These are phyloP conservation scores for Fusarium staphyleae DNA, from an alignment of 2,329 filamentous ascomycete genomes.

Conservation along the genomic window DNA sequence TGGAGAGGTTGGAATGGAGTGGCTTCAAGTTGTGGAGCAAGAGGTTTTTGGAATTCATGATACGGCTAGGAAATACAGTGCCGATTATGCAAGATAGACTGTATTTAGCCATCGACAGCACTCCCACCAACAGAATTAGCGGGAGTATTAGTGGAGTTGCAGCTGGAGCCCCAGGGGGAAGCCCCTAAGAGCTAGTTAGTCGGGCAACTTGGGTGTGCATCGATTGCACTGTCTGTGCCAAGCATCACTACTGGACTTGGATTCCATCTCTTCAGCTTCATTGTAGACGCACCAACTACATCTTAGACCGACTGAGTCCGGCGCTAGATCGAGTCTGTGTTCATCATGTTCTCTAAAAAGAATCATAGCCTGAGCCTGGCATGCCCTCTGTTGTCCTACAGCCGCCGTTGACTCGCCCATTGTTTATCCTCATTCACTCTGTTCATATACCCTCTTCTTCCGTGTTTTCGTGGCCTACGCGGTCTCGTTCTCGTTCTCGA, in stretches of 20 bases:
- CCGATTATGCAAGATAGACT: fast-evolving
- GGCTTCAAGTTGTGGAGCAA: constrained; percentile 2
- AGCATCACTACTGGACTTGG: not conserved
- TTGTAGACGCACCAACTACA: not conserved
- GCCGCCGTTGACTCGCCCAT: not conserved
- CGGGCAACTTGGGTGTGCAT: not conserved
- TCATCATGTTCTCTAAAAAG: constrained; percentile 2
- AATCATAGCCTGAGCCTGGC: constrained; percentile 7
- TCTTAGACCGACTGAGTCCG: not conserved
- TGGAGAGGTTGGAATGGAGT: constrained; percentile 26
- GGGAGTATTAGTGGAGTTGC: no score
- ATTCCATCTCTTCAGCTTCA: not conserved
- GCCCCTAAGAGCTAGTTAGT: no score
- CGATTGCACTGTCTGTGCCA: not conserved
- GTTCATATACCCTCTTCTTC: not conserved
- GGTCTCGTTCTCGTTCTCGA: no score
- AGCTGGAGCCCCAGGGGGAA: no score
- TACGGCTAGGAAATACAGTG: constrained; percentile 1
- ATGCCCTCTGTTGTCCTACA: not conserved
- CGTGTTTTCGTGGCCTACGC: not conserved
- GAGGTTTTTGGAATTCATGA: not conserved
- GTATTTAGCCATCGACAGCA: not conserved
- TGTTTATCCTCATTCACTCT: not conserved
- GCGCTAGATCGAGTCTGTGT: constrained; percentile 1
- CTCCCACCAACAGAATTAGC: no score